Evolutionary conservation across 371 early-diverging fungal species (phyloP).

Genomic region (Circinella umbellata): DNA sequence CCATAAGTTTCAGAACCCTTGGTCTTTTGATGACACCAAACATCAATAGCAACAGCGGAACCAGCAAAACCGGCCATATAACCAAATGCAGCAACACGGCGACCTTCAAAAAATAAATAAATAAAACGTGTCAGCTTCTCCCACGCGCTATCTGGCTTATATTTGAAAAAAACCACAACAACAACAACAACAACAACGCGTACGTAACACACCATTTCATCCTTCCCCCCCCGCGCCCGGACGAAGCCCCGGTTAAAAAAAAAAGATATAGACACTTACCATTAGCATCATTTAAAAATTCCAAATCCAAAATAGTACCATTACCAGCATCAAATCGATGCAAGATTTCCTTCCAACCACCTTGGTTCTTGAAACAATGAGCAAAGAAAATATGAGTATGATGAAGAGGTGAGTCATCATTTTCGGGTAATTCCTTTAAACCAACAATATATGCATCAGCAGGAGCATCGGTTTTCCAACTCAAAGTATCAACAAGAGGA

Average conservation of each 20-base stretch:
- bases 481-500: constrained; percentile 75
- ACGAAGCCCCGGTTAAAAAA: background rate
- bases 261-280: constrained; percentile 26
- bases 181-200: background rate
- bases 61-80: constrained; percentile 98
- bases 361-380: constrained; percentile 96
- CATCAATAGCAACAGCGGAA: constrained; percentile 88
- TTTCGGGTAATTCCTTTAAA: constrained; percentile 97
- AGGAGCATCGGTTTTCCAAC: constrained; percentile 90
- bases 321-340: constrained; percentile 85
- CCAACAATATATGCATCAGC: constrained; percentile 90
- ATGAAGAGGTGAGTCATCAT: constrained; percentile 86
- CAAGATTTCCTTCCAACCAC: constrained; percentile 91
- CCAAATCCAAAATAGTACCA: constrained; percentile 91
- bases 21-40: constrained; percentile 86
- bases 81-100: constrained; percentile 97
- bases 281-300: constrained; percentile 86
- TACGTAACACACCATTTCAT: too few species aligned
- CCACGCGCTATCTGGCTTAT: background rate
- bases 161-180: background rate
- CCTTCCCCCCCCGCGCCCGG: too few species aligned
- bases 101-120: constrained; percentile 21
- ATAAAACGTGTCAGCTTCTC: constrained; percentile 23
- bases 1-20: constrained; percentile 58
- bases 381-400: constrained; percentile 98